Evolutionary conservation across 2,329 filamentous ascomycete genomes (phyloP).

Genomic region (Hymenoscyphus repandus): DNA sequence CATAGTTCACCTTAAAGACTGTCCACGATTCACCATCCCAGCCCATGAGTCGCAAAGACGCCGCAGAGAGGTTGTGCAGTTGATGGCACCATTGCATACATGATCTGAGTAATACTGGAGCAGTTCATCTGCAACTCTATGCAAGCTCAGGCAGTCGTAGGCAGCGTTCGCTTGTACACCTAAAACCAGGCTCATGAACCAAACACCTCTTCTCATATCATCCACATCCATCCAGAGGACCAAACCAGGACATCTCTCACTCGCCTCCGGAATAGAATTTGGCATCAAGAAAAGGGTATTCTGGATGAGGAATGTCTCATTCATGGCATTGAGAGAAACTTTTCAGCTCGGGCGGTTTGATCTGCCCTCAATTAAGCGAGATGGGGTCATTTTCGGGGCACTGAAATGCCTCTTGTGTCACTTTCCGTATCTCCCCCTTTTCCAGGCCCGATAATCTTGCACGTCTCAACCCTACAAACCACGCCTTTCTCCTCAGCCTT

Average conservation of each 20-base stretch:
- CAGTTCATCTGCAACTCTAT: constrained; percentile 3
- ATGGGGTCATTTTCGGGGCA: neutral
- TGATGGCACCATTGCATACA: neutral
- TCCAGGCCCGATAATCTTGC: neutral
- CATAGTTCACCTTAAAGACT: neutral
- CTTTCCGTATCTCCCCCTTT: neutral
- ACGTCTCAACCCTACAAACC: neutral
- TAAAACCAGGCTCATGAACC: neutral
- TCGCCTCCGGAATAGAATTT: neutral
- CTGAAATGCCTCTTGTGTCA: constrained; percentile 1
- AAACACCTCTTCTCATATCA: neutral
- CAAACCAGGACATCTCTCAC: neutral
- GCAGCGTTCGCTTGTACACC: constrained; percentile 1
- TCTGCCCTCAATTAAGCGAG: neutral
- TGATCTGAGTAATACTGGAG: constrained; percentile 8
- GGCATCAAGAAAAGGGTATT: neutral
- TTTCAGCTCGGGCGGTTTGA: neutral
- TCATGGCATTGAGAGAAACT: neutral
- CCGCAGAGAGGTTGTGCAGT: neutral
- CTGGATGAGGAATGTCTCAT: neutral
- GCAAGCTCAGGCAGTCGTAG: neutral
- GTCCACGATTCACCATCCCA: neutral
- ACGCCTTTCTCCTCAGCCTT: neutral
- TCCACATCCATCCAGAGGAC: neutral
- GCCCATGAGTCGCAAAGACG: constrained; percentile 1